Evolutionary conservation across 2,329 filamentous ascomycete genomes (phyloP).

Genomic region (Podosphaera xanthii): DNA sequence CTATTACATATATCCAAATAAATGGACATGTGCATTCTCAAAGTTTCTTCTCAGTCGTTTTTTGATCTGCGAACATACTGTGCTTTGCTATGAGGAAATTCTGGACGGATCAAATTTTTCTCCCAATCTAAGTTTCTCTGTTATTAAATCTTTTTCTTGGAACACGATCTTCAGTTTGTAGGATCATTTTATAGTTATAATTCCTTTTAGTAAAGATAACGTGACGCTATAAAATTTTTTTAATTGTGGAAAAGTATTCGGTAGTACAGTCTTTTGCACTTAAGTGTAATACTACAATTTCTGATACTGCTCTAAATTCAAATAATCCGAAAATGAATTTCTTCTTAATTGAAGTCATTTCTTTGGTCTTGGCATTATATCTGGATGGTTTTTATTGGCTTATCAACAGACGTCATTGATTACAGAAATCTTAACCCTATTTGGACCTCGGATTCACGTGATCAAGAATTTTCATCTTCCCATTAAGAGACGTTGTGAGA

Average conservation of each 20-base stretch:
- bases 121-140: neutral
- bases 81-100: neutral
- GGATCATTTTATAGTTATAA: neutral
- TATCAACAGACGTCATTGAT: neutral
- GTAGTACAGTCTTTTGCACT: neutral
- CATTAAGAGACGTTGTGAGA: too few relatives aligned
- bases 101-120: neutral
- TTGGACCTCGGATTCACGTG: too few relatives aligned
- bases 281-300: neutral
- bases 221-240: neutral
- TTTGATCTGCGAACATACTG: neutral
- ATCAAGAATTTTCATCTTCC: too few relatives aligned
- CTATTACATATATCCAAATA: neutral
- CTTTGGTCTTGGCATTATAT: neutral
- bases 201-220: neutral
- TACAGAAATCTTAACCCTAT: too few relatives aligned
- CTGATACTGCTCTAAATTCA: neutral
- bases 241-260: neutral
- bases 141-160: neutral
- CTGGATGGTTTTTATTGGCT: neutral
- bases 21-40: neutral
- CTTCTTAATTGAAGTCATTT: neutral
- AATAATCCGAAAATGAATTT: neutral
- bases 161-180: neutral
- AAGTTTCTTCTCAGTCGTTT: neutral